Base-by-base conservation (phyloP, 495 filamentous ascomycete species). In the Penicillium ucsense region DNA sequence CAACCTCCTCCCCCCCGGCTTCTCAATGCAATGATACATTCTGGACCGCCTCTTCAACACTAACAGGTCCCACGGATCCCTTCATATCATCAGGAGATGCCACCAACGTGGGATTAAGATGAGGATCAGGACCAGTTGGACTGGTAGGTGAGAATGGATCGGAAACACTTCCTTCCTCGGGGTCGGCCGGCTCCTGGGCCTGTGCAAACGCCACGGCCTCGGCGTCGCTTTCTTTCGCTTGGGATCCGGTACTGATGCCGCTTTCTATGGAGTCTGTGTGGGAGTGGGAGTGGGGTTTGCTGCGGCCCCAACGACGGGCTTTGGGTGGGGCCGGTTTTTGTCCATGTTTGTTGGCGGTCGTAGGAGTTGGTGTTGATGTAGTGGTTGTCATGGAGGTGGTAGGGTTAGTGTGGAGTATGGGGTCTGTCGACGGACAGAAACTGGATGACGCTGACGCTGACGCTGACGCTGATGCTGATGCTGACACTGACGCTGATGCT, bases 11-110 rank as follows among this genome's bases (percentile, higher is more conserved):
- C n/a, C 5, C 41, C 3, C 31, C 30, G 10, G 12, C n/a, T 8
- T 4, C 32, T 54, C 47, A 62, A 47, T 60, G 51, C 35, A 64
- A 36, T 29, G 67, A 67, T 9, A 69, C 63, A 44, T 68, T 69
- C 49, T 69, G 62, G 47, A 71, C 54, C 3, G 67, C 67, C 41
- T 69, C 64, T 48, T 71, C 67, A 5, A 67, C 64, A 47, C 66
- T 65, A 6, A 69, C 43, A 20, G 54, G 52, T 36, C 27, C 34
- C 46, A 45, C 3, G 35, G 31, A 40, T 41, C 27, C 33, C 43
- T 3, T 37, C 47, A 29, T 35, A 10, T 52, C 50, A 5, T 46
- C 31, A 12, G 56, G 48, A 5, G 56, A 51, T 0, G 53, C 46
- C 27, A 60, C 41, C 32, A 60, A 33, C 8, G 59, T 57, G 2